Percentiles rank a stretch among this genome's conserved stretches.
Conservation (phyloP, 1,284 basidiomycete species). For the Sporisorium graminicola region DNA sequence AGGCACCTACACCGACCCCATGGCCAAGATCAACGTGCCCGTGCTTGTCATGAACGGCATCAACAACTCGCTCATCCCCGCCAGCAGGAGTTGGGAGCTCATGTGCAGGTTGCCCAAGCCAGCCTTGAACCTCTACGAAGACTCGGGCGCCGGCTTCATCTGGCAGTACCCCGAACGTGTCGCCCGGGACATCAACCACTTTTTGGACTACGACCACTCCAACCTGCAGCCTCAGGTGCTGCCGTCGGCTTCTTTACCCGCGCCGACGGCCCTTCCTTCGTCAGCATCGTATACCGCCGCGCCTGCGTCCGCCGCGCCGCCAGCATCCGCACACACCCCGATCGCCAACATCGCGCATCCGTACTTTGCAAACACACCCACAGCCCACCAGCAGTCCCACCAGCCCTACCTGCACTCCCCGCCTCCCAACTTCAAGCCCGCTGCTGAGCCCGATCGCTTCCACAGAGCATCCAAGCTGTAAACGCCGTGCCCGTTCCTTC, state of each 20-base stretch:
- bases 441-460: conserved; percentile 3
- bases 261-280: not conserved
- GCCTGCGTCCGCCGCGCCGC: too few species aligned
- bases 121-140: conserved; percentile 32
- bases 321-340: not conserved
- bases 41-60: conserved; percentile 42
- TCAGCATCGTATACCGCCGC: not conserved
- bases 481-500: not conserved
- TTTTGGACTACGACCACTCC: conserved; percentile 38
- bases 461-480: conserved; percentile 33
- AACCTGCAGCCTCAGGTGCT: conserved; percentile 29
- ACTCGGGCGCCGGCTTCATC: conserved; percentile 38
- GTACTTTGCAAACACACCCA: conserved; percentile 23
- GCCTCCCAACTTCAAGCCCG: conserved; percentile 10
- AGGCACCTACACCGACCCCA: conserved; percentile 28
- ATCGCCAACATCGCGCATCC: conserved; percentile 20
- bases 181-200: conserved; percentile 39
- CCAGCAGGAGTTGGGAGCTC: conserved; percentile 48
- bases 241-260: conserved; percentile 37
- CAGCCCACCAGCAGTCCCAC: conserved; percentile 16
- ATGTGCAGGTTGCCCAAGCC: conserved; percentile 39
- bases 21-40: conserved; percentile 43
- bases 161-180: conserved; percentile 44
- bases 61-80: conserved; percentile 42
- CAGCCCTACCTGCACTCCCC: conserved; percentile 16